Base-by-base conservation (phyloP, 176 grass and related monocot genomes). In the Cenchrus americanus region DNA sequence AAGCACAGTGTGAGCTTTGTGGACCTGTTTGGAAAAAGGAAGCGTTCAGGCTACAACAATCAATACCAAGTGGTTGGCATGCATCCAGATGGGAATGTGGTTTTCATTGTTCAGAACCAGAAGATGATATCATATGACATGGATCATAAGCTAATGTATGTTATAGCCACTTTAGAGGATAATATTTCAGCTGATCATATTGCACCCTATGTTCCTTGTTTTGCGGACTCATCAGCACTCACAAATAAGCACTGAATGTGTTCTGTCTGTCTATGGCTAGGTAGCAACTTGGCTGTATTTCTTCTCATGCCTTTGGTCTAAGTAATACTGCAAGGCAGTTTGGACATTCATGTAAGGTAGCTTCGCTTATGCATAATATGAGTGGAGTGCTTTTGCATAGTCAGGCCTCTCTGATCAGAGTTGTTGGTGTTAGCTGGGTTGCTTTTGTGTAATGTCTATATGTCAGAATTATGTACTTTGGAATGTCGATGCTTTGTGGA, bases 51-150 rank as follows among this genome's bases (percentile, higher is more conserved):
- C 75, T 6, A 0, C 34, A 57, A 62, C 24, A 47, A 47, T 62
- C 4, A 44, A 3, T 61, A 44, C 37, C 40, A 2, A 21, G 3
- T 68, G 37, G 17, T 68, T 3, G 65, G 2, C 65, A 68, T 68
- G 65, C 65, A 68, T 43, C 65, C 65, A 42, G 34, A 68, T 42
- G 65, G 17, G 21, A 68, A 68, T n/a, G 65, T 68, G 17, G 18
- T 43, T 68, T 68, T 68, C 40, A 21, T 68, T 68, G 37, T 68
- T 68, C 15, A 34, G 66, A 4, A 47, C n/a, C 55, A 11, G 1
- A 19, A 21, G 18, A 22, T 82, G 40, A 59, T 82, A 82, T 82
- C 80, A 46, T 82, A 82, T 47, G 7, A 71, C 13, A 82, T 71
- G 22, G 80, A 82, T 12, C 13, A 9, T 47, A 60, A 60, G 40